phyloP scores from a whole-genome alignment of 441 rosid genomes.

The Erodium trifolium region DNA sequence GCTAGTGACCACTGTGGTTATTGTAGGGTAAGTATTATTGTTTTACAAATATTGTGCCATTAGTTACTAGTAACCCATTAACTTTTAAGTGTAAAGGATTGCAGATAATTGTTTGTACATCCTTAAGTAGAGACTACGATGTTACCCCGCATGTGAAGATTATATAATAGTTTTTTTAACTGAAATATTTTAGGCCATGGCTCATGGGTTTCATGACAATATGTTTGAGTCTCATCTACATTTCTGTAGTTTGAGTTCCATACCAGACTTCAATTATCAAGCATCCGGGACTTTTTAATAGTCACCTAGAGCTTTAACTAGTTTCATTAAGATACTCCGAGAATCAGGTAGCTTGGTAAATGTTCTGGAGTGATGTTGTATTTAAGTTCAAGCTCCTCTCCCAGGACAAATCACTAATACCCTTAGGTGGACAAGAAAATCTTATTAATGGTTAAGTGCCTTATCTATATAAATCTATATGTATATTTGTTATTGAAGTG shows the following conservation, averaged over 20 bases:
- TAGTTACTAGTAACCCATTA: background rate
- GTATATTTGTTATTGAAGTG: background rate
- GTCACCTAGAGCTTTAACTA: background rate
- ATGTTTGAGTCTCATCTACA: background rate
- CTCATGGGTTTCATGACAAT: slow-evolving; percentile 7
- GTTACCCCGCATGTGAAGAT: slow-evolving; percentile 1
- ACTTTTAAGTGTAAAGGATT: slow-evolving; percentile 6
- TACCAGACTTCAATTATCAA: background rate
- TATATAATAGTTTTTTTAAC: background rate
- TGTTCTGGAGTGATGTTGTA: background rate
- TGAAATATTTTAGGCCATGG: slow-evolving; percentile 11
- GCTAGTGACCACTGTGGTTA: slow-evolving; percentile 56
- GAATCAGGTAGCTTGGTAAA: background rate
- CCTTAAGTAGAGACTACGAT: background rate
- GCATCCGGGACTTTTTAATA: background rate
- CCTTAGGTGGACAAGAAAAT: too few species aligned
- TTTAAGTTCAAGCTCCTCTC: background rate
- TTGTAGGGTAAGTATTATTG: slow-evolving; percentile 46
- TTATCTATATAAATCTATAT: too few species aligned
- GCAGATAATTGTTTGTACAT: slow-evolving; percentile 5
- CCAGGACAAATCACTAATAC: too few species aligned
- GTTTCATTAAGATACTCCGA: background rate
- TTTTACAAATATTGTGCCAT: background rate
- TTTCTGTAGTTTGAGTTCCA: background rate
- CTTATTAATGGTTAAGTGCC: too few species aligned